These are phyloP conservation scores for Pezicula radicicola DNA, from an alignment of 2,329 filamentous ascomycete species.

Conservation along the genomic window DNA sequence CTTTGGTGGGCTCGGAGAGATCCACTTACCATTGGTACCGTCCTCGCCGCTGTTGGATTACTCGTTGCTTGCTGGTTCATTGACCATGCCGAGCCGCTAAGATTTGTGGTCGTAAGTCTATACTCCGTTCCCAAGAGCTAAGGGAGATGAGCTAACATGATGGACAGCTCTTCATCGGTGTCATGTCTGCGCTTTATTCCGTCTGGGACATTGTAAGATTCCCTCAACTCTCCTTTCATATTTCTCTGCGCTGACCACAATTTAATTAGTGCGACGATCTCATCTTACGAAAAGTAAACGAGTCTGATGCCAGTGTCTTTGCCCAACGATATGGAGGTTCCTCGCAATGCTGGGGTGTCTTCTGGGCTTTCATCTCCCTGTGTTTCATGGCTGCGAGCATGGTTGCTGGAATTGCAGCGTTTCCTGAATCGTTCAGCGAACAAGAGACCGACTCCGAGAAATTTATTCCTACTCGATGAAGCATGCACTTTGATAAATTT, in stretches of 20 bases:
- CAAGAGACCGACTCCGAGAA: conserved; percentile 66
- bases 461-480: conserved; percentile 46
- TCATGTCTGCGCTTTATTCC: conserved; percentile 78
- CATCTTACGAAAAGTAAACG: conserved; percentile 77
- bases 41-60: conserved; percentile 67
- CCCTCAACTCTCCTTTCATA: background rate
- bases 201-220: conserved; percentile 72
- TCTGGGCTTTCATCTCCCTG: conserved; percentile 73
- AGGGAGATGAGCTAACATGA: background rate
- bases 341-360: conserved; percentile 76
- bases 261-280: conserved; percentile 65
- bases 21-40: conserved; percentile 72
- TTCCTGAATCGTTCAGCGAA: conserved; percentile 65
- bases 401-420: conserved; percentile 73
- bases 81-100: conserved; percentile 67
- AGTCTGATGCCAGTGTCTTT: conserved; percentile 76
- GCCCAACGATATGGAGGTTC: conserved; percentile 75
- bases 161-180: conserved; percentile 68
- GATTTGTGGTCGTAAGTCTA: conserved; percentile 62
- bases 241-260: background rate
- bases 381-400: conserved; percentile 71
- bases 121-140: background rate
- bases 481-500: background rate
- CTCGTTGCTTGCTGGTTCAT: conserved; percentile 79
- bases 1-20: conserved; percentile 79